phyloP scores from a whole-genome alignment of 2,329 filamentous ascomycete species.

The Ophiostoma pallidulum region DNA sequence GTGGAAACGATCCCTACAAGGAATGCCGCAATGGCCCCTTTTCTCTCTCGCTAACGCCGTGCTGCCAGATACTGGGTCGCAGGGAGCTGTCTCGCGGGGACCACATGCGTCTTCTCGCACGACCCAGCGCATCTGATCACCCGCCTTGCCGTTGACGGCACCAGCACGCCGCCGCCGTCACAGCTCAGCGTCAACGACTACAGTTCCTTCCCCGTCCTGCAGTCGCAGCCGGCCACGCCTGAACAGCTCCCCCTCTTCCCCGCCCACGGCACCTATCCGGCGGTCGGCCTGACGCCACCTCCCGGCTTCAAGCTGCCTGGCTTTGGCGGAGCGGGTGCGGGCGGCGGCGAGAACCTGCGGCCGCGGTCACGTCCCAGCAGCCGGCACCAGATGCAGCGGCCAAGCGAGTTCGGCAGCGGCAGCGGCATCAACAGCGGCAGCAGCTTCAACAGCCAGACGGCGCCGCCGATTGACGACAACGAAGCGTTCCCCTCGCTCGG shows the following conservation, averaged over 20 bases:
- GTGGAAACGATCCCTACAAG: too few relatives aligned
- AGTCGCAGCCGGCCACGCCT: constrained; percentile 51
- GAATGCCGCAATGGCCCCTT: too few relatives aligned
- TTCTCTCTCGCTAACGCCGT: constrained; percentile 8
- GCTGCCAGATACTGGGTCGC: constrained; percentile 86
- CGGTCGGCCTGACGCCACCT: constrained; percentile 52
- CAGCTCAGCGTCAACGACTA: constrained; percentile 62
- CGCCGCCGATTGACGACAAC: constrained; percentile 79
- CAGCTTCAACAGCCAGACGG: constrained; percentile 38
- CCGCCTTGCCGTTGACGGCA: constrained; percentile 64
- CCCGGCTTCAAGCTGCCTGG: constrained; percentile 59
- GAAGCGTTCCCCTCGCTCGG: constrained; percentile 91
- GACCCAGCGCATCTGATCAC: constrained; percentile 82
- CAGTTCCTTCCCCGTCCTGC: constrained; percentile 71
- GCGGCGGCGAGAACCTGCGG: constrained; percentile 49
- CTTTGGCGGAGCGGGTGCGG: constrained; percentile 29
- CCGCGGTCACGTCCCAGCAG: constrained; percentile 77
- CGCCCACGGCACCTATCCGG: constrained; percentile 42
- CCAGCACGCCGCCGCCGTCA: constrained; percentile 54
- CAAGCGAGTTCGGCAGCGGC: constrained; percentile 29
- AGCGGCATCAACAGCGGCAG: background rate
- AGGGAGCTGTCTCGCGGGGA: constrained; percentile 88
- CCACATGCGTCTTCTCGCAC: constrained; percentile 94
- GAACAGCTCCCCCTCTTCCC: constrained; percentile 49
- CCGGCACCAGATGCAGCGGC: constrained; percentile 55